phyloP scores from a whole-genome alignment of 176 grass and related monocot species.

The Otatea glauca region DNA sequence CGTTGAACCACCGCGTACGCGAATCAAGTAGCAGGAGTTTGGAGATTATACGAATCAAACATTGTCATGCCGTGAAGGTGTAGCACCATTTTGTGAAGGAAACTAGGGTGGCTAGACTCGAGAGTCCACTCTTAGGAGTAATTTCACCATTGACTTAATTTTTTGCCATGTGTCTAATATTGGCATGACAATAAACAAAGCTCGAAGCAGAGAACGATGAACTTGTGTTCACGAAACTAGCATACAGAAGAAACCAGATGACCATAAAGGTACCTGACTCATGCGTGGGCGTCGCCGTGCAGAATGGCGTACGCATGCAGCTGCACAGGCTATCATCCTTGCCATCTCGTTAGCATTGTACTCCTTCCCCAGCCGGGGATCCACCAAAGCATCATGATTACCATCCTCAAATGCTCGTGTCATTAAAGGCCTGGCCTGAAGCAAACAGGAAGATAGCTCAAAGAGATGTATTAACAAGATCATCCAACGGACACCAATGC shows the following conservation, averaged over 20 bases:
- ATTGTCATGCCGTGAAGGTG: neutral
- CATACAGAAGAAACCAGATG: neutral
- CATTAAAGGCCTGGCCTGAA: conserved; percentile 89
- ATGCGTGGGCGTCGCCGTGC: conserved; percentile 71
- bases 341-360: conserved; percentile 75
- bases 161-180: neutral
- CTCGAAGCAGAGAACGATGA: neutral
- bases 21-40: neutral
- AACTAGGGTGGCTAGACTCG: neutral
- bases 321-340: conserved; percentile 89
- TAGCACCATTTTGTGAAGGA: neutral
- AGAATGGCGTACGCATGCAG: conserved; percentile 89
- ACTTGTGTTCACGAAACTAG: neutral
- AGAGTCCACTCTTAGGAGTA: neutral
- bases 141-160: neutral
- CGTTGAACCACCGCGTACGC: neutral
- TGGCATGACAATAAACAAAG: neutral
- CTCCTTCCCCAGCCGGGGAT: conserved; percentile 64
- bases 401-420: conserved; percentile 65
- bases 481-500: neutral
- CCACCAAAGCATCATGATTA: conserved; percentile 72
- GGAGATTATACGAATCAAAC: neutral
- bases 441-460: neutral
- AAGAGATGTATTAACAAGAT: neutral
- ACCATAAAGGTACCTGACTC: conserved; percentile 66